Base-by-base conservation (phyloP, 495 filamentous ascomycete genomes). In the Aspergillus kassunensis region DNA sequence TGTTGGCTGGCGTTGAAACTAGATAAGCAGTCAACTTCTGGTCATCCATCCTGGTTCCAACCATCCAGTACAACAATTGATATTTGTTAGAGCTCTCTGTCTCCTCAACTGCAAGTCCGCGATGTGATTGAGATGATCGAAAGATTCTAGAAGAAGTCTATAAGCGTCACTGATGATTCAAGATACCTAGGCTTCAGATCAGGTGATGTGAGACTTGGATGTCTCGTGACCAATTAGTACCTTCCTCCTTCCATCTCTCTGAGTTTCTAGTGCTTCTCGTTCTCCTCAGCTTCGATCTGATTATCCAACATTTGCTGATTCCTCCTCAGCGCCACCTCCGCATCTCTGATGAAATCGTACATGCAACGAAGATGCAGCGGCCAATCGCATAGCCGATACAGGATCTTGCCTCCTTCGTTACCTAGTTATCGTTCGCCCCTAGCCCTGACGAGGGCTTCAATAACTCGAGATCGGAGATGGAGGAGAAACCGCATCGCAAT, bases 381-480 rank as follows among this genome's bases (percentile, higher is more conserved):
- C 29, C 30, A n/a, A 42, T 16, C 30, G 13, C 23, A 18, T n/a
- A 6, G 12, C 35, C 30, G 44, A 35, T 29, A 34, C 23, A 27
- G 16, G 23, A 16, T 23, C 31, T 20, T 46, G 33, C 33, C 20
- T 16, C 44, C 25, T 4, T 34, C 16, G 16, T 15, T n/a, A 12
- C n/a, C n/a, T n/a, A n/a, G n/a, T n/a, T 15, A n/a, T 16, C 11
- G 19, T 16, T 43, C 23, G 18, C 6, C 35, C 41, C 23, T 13
- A 36, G 45, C 45, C 45, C 45, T 49, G 33, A 47, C 30, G 44
- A 29, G 45, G 33, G 33, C 34, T 15, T n/a, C 33, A 49, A 49
- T 39, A 39, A 49, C 20, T 12, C 29, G 20, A 46, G 44, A n/a
- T 23, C 10, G 24, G 45, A 24, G 4, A 3, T n/a, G 21, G n/a